phyloP scores from a whole-genome alignment of 257 asterid genomes.

The Forsythia viridissima region DNA sequence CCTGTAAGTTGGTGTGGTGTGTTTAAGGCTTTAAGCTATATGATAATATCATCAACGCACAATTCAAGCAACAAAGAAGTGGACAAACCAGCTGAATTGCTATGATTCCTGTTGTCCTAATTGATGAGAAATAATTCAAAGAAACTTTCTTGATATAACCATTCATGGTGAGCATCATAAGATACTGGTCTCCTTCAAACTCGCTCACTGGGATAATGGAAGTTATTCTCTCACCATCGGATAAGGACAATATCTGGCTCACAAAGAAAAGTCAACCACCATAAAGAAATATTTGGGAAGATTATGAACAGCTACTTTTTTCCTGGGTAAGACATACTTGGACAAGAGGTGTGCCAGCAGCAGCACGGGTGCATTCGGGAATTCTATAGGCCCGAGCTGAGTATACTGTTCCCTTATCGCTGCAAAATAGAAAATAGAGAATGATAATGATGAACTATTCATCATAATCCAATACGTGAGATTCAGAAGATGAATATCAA shows the following conservation, averaged over 20 bases:
- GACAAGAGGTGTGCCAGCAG: conserved; percentile 90
- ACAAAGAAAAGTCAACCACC: conserved; percentile 23
- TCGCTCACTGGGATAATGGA: conserved; percentile 94
- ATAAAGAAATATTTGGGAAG: conserved; percentile 17
- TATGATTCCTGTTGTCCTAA: conserved; percentile 93
- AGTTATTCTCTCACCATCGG: conserved; percentile 97
- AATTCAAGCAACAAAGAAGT: conserved; percentile 28
- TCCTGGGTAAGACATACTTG: conserved; percentile 55
- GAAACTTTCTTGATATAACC: conserved; percentile 95
- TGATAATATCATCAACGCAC: conserved; percentile 5
- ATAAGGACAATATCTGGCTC: conserved; percentile 76
- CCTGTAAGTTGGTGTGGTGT: conserved; percentile 50
- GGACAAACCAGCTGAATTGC: conserved; percentile 91
- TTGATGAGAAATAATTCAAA: conserved; percentile 81
- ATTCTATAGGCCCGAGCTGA: conserved; percentile 86
- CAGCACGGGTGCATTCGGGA: conserved; percentile 94
- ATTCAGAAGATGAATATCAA: background rate
- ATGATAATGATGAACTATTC: conserved; percentile 1
- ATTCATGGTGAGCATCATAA: conserved; percentile 88
- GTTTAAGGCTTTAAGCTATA: conserved; percentile 19
- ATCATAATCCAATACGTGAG: background rate
- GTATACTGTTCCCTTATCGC: conserved; percentile 93
- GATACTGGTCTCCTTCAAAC: conserved; percentile 77
- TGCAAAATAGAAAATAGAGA: conserved; percentile 32
- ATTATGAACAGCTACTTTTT: conserved; percentile 17